A percentile compares a stretch with the other conserved stretches of the same genome.
Evolutionary conservation across 345 rosid species (phyloP).

Genomic region (Anacardium occidentale): DNA sequence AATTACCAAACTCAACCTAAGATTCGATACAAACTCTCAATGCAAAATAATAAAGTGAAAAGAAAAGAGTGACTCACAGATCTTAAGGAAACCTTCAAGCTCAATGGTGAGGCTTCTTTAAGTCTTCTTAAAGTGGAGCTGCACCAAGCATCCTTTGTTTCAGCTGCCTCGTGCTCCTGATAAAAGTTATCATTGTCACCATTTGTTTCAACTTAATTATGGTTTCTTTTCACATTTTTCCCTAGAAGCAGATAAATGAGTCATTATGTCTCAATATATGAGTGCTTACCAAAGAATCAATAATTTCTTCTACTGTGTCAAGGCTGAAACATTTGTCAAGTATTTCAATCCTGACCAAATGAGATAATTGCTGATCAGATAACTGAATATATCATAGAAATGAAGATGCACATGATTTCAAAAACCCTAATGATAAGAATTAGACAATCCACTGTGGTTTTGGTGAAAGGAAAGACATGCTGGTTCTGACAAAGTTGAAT

Average conservation of each 20-base stretch:
- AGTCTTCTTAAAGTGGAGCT: conserved; percentile 59
- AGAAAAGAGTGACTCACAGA: conserved; percentile 56
- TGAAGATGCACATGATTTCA: neutral
- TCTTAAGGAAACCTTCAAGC: conserved; percentile 88
- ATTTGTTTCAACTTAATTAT: too few species aligned
- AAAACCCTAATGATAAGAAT: neutral
- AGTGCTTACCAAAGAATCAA: conserved; percentile 66
- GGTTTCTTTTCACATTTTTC: too few species aligned
- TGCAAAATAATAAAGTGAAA: neutral
- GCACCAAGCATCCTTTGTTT: conserved; percentile 70
- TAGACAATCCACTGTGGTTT: neutral
- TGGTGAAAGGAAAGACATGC: neutral
- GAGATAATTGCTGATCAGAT: conserved; percentile 6
- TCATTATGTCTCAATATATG: neutral
- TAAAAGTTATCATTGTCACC: conserved; percentile 10
- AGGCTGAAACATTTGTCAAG: conserved; percentile 79
- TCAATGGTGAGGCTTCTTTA: conserved; percentile 74
- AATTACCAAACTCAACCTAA: too few species aligned
- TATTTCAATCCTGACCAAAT: conserved; percentile 51
- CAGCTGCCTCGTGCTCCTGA: conserved; percentile 61
- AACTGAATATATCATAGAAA: neutral
- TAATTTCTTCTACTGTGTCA: conserved; percentile 84
- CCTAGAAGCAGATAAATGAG: neutral
- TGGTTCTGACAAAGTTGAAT: neutral
- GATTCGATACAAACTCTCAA: neutral